Evolutionary conservation across 2,329 filamentous ascomycete genomes (phyloP).

Genomic region (Aspergillus puulaauensis): DNA sequence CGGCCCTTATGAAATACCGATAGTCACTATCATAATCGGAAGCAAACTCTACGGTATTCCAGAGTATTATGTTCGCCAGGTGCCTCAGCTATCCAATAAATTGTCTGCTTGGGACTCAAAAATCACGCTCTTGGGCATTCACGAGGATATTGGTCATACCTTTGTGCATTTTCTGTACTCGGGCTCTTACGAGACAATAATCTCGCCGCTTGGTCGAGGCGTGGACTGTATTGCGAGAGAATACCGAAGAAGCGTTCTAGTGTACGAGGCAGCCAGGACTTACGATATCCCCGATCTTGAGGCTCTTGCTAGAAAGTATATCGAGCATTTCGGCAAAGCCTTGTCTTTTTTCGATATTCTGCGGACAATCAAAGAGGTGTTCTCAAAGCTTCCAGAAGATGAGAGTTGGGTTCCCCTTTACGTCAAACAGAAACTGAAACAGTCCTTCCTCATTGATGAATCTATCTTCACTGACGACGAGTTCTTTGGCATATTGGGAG

Average conservation of each 20-base stretch:
- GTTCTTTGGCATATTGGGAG: neutral
- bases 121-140: constrained; percentile 21
- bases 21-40: neutral
- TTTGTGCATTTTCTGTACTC: constrained; percentile 20
- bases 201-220: neutral
- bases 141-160: constrained; percentile 18
- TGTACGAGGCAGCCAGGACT: constrained; percentile 18
- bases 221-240: constrained; percentile 9
- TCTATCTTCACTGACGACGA: neutral
- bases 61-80: neutral
- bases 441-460: neutral
- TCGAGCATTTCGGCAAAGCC: constrained; percentile 12
- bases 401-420: neutral
- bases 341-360: constrained; percentile 10
- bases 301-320: constrained; percentile 6
- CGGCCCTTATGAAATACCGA: neutral
- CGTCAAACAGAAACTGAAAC: neutral
- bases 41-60: neutral
- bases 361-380: neutral
- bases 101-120: neutral
- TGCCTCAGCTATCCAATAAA: too few relatives aligned
- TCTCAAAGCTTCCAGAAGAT: neutral
- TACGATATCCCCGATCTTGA: constrained; percentile 11
- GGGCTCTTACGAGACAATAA: constrained; percentile 16
- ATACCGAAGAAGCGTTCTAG: constrained; percentile 14